Conservation (phyloP, 2,329 filamentous ascomycete species). For the Chaetomium strumarium region DNA sequence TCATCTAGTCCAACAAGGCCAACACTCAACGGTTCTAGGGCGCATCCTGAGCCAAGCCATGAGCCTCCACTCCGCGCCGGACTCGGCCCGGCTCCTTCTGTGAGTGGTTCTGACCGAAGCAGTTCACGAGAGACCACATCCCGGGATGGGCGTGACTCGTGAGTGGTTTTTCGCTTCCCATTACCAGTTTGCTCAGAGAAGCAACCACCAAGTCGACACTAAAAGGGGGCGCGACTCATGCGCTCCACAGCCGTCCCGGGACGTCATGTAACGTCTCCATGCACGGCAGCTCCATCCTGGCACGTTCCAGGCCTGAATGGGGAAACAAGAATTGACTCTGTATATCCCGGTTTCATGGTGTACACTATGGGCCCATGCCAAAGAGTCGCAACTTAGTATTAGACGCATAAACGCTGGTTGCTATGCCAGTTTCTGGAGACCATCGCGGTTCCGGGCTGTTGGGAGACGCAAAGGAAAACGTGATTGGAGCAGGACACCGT, state of each 20-base stretch:
- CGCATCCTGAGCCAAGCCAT: background rate
- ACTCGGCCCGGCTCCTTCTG: constrained; percentile 18
- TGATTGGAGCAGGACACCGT: constrained; percentile 17
- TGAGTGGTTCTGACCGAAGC: constrained; percentile 15
- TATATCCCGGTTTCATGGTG: constrained; percentile 13
- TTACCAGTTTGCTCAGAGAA: constrained; percentile 4
- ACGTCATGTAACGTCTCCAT: constrained; percentile 9
- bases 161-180: constrained; percentile 9
- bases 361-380: background rate
- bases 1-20: background rate
- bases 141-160: constrained; percentile 17
- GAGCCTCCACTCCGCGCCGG: constrained; percentile 1
- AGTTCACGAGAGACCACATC: constrained; percentile 8
- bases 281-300: background rate
- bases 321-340: constrained; percentile 6
- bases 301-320: constrained; percentile 2
- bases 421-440: constrained; percentile 15
- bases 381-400: constrained; percentile 3
- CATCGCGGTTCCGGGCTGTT: constrained; percentile 15
- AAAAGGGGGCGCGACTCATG: constrained; percentile 10
- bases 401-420: constrained; percentile 5
- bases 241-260: constrained; percentile 12
- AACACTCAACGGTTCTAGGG: background rate
- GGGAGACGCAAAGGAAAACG: background rate
- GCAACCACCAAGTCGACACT: constrained; percentile 3